Evolutionary conservation across 2,329 filamentous ascomycete genomes (phyloP).

Genomic region (Sporothrix variecibatus): DNA sequence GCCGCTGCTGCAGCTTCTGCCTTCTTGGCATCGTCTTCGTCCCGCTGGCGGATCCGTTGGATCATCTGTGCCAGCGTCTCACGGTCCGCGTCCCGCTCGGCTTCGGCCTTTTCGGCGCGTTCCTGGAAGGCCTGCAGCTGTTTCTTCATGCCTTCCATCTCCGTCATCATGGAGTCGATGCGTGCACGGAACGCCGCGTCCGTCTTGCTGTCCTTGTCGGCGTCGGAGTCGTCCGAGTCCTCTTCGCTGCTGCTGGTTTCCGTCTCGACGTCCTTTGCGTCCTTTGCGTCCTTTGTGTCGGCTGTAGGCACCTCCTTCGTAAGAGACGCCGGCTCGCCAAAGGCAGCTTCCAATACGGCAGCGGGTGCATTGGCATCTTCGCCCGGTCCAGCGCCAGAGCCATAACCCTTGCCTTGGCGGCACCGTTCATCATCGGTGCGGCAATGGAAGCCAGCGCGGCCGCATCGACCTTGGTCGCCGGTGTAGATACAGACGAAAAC

Average conservation of each 20-base stretch:
- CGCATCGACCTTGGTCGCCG: not conserved
- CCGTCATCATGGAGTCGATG: conserved; percentile 72
- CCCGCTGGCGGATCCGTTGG: conserved; percentile 68
- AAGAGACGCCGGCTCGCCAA: conserved; percentile 39
- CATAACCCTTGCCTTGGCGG: conserved; percentile 33
- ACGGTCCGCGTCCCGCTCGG: conserved; percentile 70
- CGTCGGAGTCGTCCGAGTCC: not conserved
- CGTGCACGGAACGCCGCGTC: conserved; percentile 59
- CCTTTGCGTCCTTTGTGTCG: not conserved
- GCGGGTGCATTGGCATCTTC: not conserved
- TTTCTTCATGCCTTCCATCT: conserved; percentile 78
- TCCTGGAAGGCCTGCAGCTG: conserved; percentile 77
- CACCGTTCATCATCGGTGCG: conserved; percentile 42
- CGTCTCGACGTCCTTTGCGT: not conserved
- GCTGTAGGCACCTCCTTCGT: not conserved
- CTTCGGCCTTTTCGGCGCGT: conserved; percentile 78
- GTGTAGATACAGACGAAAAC: not conserved
- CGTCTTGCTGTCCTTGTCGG: not conserved
- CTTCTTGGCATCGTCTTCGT: conserved; percentile 59
- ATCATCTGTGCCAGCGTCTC: conserved; percentile 87
- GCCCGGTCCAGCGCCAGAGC: not conserved
- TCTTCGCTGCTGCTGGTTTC: not conserved
- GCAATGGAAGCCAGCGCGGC: not conserved
- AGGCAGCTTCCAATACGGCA: not conserved
- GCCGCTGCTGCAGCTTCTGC: conserved; percentile 46